Percentiles rank a stretch among this genome's conserved stretches.
These are phyloP conservation scores for Globisporangium cystogenes DNA, from an alignment of 352 stramenopile species.

Conservation along the genomic window DNA sequence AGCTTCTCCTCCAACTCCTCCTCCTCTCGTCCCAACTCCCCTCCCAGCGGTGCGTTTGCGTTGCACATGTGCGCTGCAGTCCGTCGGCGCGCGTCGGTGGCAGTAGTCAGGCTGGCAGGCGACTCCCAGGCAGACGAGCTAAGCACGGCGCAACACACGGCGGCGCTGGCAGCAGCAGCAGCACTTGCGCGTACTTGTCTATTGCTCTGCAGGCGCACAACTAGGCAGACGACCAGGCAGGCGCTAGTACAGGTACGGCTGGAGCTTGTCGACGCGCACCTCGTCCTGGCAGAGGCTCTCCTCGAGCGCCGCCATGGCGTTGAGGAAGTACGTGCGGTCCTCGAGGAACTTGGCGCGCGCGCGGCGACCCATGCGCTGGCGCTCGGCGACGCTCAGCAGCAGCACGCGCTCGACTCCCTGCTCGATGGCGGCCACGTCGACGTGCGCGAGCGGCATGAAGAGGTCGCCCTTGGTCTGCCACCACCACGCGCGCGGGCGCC, in stretches of 20 bases:
- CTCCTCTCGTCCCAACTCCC: too few relatives aligned
- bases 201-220: too few relatives aligned
- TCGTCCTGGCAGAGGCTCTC: constrained; percentile 76
- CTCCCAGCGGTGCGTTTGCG: too few relatives aligned
- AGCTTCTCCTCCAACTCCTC: too few relatives aligned
- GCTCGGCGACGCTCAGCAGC: constrained; percentile 65
- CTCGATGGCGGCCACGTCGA: constrained; percentile 61
- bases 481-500: constrained; percentile 52
- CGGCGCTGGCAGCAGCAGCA: too few relatives aligned
- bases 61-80: too few relatives aligned
- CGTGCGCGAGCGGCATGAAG: constrained; percentile 74
- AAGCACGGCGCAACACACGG: too few relatives aligned
- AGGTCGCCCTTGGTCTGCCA: constrained; percentile 81
- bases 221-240: too few relatives aligned
- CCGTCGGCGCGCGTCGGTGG: too few relatives aligned
- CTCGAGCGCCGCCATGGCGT: constrained; percentile 75
- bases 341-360: constrained; percentile 71
- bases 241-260: constrained; percentile 64
- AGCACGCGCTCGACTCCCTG: constrained; percentile 64
- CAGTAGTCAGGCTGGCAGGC: too few relatives aligned
- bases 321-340: constrained; percentile 76
- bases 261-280: constrained; percentile 68
- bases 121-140: too few relatives aligned
- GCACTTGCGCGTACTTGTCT: too few relatives aligned
- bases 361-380: constrained; percentile 67